Base-by-base conservation (phyloP, 2,329 filamentous ascomycete species). In the Cercospora sp. region DNA sequence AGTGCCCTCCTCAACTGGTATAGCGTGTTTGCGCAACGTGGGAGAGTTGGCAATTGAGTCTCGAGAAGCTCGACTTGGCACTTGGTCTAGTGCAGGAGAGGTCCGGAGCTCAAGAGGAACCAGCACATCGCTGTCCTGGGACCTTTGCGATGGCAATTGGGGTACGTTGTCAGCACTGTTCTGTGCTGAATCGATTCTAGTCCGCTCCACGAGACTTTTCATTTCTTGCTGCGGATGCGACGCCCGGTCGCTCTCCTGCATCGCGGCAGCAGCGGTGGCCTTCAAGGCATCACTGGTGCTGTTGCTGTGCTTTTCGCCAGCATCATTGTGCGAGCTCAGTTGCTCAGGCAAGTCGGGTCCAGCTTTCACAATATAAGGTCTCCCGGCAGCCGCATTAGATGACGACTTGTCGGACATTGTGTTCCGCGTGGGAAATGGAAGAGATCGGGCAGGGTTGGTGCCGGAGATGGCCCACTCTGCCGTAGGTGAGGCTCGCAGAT, bases 21-120 rank as follows among this genome's bases (percentile, higher is more conserved):
- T 71, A 6, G 68, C 66, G 55, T 74, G 72, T 60, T 69, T 74
- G 20, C 65, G 42, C 5, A 75, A 63, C 3, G 69, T 74, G 3
- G 74, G 73, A 13, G 74, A 75, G 20, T 69, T 70, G n/a, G 64
- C 66, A 28, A 75, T 65, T 2, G 69, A 71, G 42, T 71, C 70
- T 39, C 64, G 53, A 23, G 67, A 65, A 36, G 57, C 16, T 8
- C 64, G 55, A 45, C 45, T 23, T 59, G 30, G 20, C n/a, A 53
- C 18, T 30, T 65, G 48, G 20, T 39, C 58, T 28, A 33, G 57
- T 13, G 61, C 20, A 16, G 60, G 30, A 64, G 59, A 61, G 16
- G 60, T 65, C 10, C 63, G 36, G 18, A 70, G 16, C 53, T 59
- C 60, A 30, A 63, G 45, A 33, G 65, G 45, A 60, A 63, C 48